A percentile compares a stretch with the other conserved stretches of the same genome.
These are phyloP conservation scores for Arxiozyma telluris DNA, from an alignment of 1,139 yeast genomes.

Conservation along the genomic window DNA sequence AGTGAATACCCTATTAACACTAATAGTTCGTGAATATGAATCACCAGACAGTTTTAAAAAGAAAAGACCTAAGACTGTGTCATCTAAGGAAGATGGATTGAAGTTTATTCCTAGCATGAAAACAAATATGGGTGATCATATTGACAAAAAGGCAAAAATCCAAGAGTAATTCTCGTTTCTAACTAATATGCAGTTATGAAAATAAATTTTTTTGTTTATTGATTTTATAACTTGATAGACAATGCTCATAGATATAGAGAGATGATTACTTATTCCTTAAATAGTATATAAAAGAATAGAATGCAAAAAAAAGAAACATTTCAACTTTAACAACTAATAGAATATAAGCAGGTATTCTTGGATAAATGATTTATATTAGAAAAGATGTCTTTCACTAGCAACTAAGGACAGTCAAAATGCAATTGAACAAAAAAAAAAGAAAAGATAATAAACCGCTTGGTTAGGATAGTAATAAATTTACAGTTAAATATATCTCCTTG, in stretches of 20 bases:
- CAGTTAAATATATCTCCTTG: neutral
- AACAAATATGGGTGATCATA: slow-evolving; percentile 3
- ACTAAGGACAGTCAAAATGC: neutral
- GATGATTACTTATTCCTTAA: neutral
- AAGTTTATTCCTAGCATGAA: neutral
- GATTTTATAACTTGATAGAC: neutral
- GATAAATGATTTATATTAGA: no score
- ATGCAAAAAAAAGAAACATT: neutral
- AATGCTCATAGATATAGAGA: neutral
- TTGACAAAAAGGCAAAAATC: slow-evolving; percentile 8
- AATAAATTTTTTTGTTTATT: neutral
- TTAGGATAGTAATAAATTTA: neutral
- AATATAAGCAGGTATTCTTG: neutral
- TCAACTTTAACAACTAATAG: neutral
- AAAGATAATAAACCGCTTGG: neutral
- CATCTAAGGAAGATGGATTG: slow-evolving; percentile 7
- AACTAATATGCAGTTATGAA: neutral
- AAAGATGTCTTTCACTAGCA: neutral
- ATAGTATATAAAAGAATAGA: no score
- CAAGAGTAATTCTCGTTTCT: neutral
- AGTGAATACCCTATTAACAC: slow-evolving; percentile 65
- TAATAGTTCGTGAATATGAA: slow-evolving; percentile 73
- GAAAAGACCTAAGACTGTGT: slow-evolving; percentile 14
- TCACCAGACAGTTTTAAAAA: slow-evolving; percentile 40
- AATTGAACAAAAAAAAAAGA: no score